Conservation (phyloP, 139 green algal species). For the Medakamo hakoo region DNA sequence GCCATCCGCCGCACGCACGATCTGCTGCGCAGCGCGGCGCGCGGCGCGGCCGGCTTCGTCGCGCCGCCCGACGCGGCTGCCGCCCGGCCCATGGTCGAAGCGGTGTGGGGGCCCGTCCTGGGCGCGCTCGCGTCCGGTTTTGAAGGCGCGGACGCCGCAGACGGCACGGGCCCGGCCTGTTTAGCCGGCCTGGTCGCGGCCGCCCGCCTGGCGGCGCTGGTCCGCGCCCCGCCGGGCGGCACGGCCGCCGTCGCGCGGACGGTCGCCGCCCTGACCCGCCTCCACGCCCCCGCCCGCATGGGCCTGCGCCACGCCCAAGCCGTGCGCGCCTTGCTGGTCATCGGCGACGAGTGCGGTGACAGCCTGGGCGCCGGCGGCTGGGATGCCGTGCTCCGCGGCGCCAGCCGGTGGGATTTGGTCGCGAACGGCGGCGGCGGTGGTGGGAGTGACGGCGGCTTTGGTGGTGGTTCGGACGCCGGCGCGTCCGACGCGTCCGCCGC, state of each 20-base stretch:
- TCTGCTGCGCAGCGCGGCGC: constrained; percentile 15
- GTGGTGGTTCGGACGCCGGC: background rate
- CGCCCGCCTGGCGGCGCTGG: constrained; percentile 41
- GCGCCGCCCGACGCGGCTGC: constrained; percentile 46
- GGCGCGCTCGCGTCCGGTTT: constrained; percentile 43
- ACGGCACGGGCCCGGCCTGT: constrained; percentile 23
- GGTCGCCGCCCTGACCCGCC: constrained; percentile 31
- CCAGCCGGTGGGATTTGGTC: background rate
- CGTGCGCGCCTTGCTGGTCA: constrained; percentile 52
- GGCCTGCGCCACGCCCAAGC: constrained; percentile 73
- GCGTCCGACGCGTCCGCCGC: background rate
- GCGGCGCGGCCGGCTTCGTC: constrained; percentile 52
- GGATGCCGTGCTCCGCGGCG: background rate
- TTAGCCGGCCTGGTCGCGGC: constrained; percentile 49
- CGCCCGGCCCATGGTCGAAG: constrained; percentile 84
- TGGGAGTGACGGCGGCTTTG: background rate
- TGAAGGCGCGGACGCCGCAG: background rate
- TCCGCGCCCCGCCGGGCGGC: constrained; percentile 14
- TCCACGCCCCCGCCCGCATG: constrained; percentile 54
- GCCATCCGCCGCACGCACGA: constrained; percentile 47
- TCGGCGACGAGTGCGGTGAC: constrained; percentile 55
- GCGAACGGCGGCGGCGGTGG: background rate
- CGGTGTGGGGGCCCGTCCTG: constrained; percentile 83
- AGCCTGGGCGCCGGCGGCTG: constrained; percentile 25
- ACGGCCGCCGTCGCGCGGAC: constrained; percentile 43